Conservation (phyloP, 176 grass and related monocot species). For the Eleusine indica region DNA sequence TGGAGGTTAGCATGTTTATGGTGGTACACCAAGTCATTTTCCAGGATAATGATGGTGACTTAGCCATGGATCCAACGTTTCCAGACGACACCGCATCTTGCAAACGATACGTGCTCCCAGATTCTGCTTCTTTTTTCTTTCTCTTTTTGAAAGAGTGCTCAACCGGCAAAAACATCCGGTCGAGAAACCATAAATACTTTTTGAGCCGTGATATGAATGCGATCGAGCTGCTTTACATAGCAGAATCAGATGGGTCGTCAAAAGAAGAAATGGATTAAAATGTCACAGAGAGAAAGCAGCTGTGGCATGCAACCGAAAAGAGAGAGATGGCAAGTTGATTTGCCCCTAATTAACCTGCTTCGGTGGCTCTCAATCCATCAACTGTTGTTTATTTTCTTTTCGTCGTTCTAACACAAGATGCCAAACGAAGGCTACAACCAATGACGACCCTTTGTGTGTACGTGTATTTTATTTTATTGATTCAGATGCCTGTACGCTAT, state of each 20-base stretch:
- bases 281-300: not conserved
- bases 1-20: slow-evolving; percentile 15
- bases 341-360: slow-evolving; percentile 10
- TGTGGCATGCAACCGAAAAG: slow-evolving; percentile 28
- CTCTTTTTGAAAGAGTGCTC: not conserved
- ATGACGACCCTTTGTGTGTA: not conserved
- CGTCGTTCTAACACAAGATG: slow-evolving; percentile 1
- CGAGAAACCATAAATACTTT: not conserved
- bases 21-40: slow-evolving; percentile 40
- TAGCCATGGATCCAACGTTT: no score
- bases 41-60: slow-evolving; percentile 23
- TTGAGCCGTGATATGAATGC: not conserved
- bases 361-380: not conserved
- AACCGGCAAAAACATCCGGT: slow-evolving; percentile 10
- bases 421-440: slow-evolving; percentile 22
- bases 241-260: slow-evolving; percentile 19
- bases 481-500: not conserved
- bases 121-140: no score
- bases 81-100: no score
- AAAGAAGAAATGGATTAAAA: slow-evolving; percentile 18
- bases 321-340: not conserved
- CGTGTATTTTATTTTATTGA: not conserved
- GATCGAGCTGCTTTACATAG: slow-evolving; percentile 35
- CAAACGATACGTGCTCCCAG: no score
- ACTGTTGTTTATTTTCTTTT: not conserved